Base-by-base conservation (phyloP, 2,329 filamentous ascomycete species). In the Beauveria caledonica region DNA sequence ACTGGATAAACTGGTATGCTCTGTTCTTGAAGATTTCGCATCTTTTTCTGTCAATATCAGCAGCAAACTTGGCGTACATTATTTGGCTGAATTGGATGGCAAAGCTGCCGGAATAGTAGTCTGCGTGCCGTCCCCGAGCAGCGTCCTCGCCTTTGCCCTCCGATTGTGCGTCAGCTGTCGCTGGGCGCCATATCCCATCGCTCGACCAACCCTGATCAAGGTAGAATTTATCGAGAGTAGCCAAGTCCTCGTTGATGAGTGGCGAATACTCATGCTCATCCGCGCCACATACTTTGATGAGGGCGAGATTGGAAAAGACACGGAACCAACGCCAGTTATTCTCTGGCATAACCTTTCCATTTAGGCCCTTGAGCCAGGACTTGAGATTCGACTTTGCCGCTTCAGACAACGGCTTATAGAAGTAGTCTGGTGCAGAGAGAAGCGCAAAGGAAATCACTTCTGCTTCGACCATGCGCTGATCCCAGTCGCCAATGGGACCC, bases 251-350 rank as follows among this genome's bases (percentile, higher is more conserved):
- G 9, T 74, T 64, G 63, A 82, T 77, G 6, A 70, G 68, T 0
- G 64, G 60, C n/a, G 69, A 65, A 0, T 79, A 64, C 8, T 74
- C 64, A 0, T 69, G 67, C 1, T 67, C 60, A 0, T 74, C 67
- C 0, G 76, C 68, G 0, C 76, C 73, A 11, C 75, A 77, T 0
- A 74, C 70, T 42, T 74, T 76, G 1, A 74, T 66, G 0, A 80
- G 66, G 0, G 78, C 78, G 1, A 81, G 66, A 57, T 81, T 81
- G 1, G 72, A 74, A 67, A 81, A 77, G 1, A 81, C 72, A 0
- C 79, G 75, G 58, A 82, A 82, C 78, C 79, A 82, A 1, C 76
- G 72, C 79, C 79, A 81, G 58, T 82, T 82, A 0, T 74, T 80
- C 2, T 68, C 64, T 0, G 79, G 79, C 69, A 82, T 78, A 2